These are phyloP conservation scores for Cornus suecica DNA, from an alignment of 148 eudicot species.

Conservation along the genomic window DNA sequence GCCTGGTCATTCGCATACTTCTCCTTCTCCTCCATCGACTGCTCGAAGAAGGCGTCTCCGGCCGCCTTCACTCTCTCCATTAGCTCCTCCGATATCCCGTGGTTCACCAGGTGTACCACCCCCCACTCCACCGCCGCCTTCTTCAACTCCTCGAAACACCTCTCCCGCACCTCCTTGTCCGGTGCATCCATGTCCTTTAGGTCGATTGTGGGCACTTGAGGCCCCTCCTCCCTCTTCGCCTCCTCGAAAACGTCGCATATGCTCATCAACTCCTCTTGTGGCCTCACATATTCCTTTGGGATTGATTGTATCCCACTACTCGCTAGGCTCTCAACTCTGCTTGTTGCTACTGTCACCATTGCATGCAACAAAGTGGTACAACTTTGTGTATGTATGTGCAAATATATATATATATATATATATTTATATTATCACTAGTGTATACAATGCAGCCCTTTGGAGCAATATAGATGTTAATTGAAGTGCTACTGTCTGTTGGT, in stretches of 20 bases:
- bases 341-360: slow-evolving; percentile 34
- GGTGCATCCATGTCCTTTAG: slow-evolving; percentile 47
- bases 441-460: neutral
- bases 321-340: slow-evolving; percentile 77
- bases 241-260: slow-evolving; percentile 69
- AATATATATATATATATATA: no score
- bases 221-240: slow-evolving; percentile 59
- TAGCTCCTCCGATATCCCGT: slow-evolving; percentile 66
- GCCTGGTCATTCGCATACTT: slow-evolving; percentile 85
- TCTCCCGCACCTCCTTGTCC: slow-evolving; percentile 48
- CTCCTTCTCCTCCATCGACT: slow-evolving; percentile 84
- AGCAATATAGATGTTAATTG: neutral
- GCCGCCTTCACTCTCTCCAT: slow-evolving; percentile 56
- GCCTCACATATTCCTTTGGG: slow-evolving; percentile 83
- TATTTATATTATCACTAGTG: neutral
- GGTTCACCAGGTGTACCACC: slow-evolving; percentile 85
- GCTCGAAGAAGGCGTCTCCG: slow-evolving; percentile 65
- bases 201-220: slow-evolving; percentile 73
- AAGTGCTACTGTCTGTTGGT: neutral
- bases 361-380: neutral
- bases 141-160: slow-evolving; percentile 49
- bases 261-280: slow-evolving; percentile 63
- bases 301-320: slow-evolving; percentile 68
- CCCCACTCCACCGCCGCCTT: slow-evolving; percentile 85
- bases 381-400: neutral